Base-by-base conservation (phyloP, 768 basidiomycete species). In the Basidioascus undulatus region DNA sequence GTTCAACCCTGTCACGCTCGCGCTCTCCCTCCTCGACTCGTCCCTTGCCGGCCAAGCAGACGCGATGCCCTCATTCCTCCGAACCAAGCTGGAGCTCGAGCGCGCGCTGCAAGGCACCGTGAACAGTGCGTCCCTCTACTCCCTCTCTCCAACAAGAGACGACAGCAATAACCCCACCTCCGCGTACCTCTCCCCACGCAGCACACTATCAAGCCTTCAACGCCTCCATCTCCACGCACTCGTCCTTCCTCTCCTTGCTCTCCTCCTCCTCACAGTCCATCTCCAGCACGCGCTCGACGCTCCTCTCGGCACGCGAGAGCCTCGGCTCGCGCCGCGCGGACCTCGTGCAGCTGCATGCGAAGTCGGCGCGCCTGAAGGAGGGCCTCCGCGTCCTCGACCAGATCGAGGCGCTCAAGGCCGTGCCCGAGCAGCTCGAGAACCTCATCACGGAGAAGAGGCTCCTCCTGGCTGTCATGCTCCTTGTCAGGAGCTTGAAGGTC, bases 381-480 rank as follows among this genome's bases (percentile, higher is more conserved):
- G 96, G 96, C 84, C 67, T 87, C 52, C 71, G 71, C 33, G 66
- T 94, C n/a, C 55, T 98, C 46, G 86, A 94, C 55, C 78, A 83
- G 53, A 89, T 96, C 34, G 92, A 98, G 55, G 68, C 77, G 50
- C 62, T 98, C 31, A 86, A 84, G 58, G 66, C 74, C 33, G 74
- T 96, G 4, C 89, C 92, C 6, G 92, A 96, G 51, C 66, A 73
- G 16, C 64, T 98, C 18, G 92, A 98, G 58, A 74, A 77, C 3
- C 61, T 96, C n/a, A 82, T 94, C 53, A 82, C 86, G 4, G 92
- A 96, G 58, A 96, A 96, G 55, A 71, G 80, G 11, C 68, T 94
- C 33, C 62, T 94, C 27, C 76, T 84, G 49, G 89, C 92, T 2
- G 71, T 89, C 1, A 70, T 77, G 11, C 62, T 96, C 7, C 70